phyloP scores from a whole-genome alignment of 805 yeast genomes.

The Lachancea thermotolerans region DNA sequence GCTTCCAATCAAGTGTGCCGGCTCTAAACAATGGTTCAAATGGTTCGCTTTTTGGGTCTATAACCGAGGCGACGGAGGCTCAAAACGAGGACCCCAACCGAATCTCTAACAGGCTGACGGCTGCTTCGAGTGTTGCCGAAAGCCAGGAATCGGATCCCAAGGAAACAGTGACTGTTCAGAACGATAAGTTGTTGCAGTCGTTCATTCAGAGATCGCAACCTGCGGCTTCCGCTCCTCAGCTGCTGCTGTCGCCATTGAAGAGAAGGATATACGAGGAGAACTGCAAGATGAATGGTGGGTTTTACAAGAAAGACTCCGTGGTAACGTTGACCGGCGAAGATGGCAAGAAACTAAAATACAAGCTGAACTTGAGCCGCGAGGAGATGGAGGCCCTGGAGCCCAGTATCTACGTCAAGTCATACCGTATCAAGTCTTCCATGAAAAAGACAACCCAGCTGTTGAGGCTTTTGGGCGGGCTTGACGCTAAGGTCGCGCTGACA shows the following conservation, averaged over 20 bases:
- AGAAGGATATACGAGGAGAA: constrained; percentile 53
- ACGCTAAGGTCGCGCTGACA: constrained; percentile 73
- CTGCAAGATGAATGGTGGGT: constrained; percentile 55
- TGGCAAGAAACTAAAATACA: constrained; percentile 41
- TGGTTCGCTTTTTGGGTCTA: constrained; percentile 19
- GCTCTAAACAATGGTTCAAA: not conserved
- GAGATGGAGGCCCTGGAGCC: constrained; percentile 84
- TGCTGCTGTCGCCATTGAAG: constrained; percentile 63
- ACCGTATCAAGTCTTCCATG: constrained; percentile 77
- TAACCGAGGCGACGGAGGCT: constrained; percentile 18
- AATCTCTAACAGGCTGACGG: constrained; percentile 20
- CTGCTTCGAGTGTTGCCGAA: constrained; percentile 13
- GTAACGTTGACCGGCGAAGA: constrained; percentile 31
- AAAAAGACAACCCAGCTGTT: constrained; percentile 80
- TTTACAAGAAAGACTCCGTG: constrained; percentile 56
- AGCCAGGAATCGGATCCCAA: constrained; percentile 18
- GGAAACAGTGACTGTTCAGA: constrained; percentile 28
- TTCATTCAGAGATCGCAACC: constrained; percentile 40
- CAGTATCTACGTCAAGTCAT: constrained; percentile 71
- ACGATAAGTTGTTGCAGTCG: constrained; percentile 39
- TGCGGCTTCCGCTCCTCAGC: constrained; percentile 48
- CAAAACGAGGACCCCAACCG: constrained; percentile 16
- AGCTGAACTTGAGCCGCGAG: constrained; percentile 48
- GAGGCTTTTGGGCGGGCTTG: constrained; percentile 66
- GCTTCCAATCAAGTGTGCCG: constrained; percentile 1